phyloP scores from a whole-genome alignment of 495 filamentous ascomycete species.

The Neurospora intermedia region DNA sequence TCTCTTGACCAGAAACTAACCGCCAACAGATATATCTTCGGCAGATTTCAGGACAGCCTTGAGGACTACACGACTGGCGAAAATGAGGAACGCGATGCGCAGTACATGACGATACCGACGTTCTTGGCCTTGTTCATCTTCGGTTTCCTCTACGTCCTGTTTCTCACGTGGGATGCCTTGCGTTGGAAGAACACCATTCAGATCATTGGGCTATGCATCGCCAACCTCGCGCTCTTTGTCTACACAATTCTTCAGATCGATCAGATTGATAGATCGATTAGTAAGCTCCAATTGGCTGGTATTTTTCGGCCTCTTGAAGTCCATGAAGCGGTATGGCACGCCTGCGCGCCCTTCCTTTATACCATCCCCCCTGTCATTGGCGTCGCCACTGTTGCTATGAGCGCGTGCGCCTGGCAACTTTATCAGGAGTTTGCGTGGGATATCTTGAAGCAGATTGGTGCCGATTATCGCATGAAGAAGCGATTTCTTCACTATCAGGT shows the following conservation, averaged over 20 bases:
- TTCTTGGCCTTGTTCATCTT: conserved; percentile 97
- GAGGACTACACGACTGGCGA: conserved; percentile 8
- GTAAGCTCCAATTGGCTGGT: conserved; percentile 25
- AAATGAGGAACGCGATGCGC: conserved; percentile 23
- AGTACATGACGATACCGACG: conserved; percentile 65
- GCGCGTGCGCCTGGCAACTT: conserved; percentile 77
- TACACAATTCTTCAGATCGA: conserved; percentile 88
- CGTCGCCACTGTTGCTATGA: conserved; percentile 59
- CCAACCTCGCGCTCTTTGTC: conserved; percentile 80
- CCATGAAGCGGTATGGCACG: conserved; percentile 47
- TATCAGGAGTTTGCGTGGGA: conserved; percentile 99
- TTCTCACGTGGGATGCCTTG: conserved; percentile 86
- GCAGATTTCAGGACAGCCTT: conserved; percentile 49
- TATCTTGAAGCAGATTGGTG: conserved; percentile 98
- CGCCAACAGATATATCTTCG: conserved; percentile 58
- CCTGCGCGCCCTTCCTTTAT: conserved; percentile 65
- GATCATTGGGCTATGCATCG: conserved; percentile 86
- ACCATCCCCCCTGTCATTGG: conserved; percentile 79
- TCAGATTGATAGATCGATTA: conserved; percentile 68
- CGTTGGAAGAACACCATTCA: conserved; percentile 97
- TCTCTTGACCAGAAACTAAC: neutral
- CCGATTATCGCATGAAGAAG: conserved; percentile 92
- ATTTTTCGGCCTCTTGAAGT: conserved; percentile 25
- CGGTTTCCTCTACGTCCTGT: conserved; percentile 82
- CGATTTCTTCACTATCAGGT: conserved; percentile 95